Conservation (phyloP, 2,329 filamentous ascomycete species). For the Penicillium sp. region DNA sequence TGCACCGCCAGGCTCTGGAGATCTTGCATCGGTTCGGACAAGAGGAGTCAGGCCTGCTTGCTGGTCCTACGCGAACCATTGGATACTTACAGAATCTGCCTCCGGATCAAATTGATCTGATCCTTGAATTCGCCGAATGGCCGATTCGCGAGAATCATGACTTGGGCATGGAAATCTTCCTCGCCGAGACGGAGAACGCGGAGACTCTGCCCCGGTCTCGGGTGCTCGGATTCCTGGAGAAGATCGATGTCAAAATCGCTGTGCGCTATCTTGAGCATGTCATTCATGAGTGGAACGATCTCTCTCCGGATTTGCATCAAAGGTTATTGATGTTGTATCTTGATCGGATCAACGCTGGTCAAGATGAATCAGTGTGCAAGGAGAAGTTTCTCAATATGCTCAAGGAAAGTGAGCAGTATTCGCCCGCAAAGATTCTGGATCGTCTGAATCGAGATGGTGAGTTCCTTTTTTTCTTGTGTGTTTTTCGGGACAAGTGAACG, state of each 20-base stretch:
- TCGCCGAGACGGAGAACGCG: conserved; percentile 89
- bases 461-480: conserved; percentile 21
- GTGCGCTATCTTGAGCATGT: conserved; percentile 84
- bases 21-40: conserved; percentile 75
- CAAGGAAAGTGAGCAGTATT: conserved; percentile 71
- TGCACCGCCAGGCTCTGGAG: conserved; percentile 81
- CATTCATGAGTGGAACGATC: conserved; percentile 77
- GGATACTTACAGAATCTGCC: conserved; percentile 85
- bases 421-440: conserved; percentile 67
- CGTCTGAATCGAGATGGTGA: conserved; percentile 73
- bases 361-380: conserved; percentile 53
- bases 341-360: conserved; percentile 43
- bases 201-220: conserved; percentile 75
- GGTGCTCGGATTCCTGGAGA: conserved; percentile 67
- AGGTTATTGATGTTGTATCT: conserved; percentile 69
- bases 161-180: conserved; percentile 85
- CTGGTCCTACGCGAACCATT: conserved; percentile 77
- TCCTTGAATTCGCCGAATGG: conserved; percentile 89
- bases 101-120: conserved; percentile 80
- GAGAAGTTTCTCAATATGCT: conserved; percentile 68
- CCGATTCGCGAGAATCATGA: conserved; percentile 66
- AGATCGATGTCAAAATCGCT: conserved; percentile 65
- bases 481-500: too few relatives aligned
- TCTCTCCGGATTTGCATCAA: conserved; percentile 82
- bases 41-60: conserved; percentile 51